These are phyloP conservation scores for Starmera caribaea DNA, from an alignment of 805 yeast genomes.

Conservation along the genomic window DNA sequence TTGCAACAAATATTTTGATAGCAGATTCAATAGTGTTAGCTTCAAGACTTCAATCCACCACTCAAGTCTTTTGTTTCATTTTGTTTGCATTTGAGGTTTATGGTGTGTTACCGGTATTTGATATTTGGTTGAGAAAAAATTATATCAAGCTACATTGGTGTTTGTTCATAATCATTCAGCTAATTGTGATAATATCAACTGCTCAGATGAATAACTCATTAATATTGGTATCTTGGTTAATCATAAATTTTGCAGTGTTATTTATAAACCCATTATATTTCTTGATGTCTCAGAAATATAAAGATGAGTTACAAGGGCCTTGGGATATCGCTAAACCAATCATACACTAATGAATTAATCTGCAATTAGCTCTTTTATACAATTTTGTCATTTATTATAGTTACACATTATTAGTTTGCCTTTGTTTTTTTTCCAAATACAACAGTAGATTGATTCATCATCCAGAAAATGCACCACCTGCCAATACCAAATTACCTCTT, in stretches of 20 bases:
- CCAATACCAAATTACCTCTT: conserved; percentile 79
- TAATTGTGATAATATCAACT: conserved; percentile 23
- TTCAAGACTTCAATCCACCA: conserved; percentile 67
- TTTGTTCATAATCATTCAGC: conserved; percentile 3
- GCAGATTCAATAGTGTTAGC: conserved; percentile 86
- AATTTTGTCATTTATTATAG: not conserved
- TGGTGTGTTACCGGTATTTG: conserved; percentile 65
- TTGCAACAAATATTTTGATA: conserved; percentile 75
- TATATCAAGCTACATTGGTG: conserved; percentile 12
- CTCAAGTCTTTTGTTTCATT: conserved; percentile 77
- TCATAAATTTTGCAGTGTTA: conserved; percentile 36
- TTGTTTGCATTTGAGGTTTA: conserved; percentile 62
- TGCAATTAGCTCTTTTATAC: not conserved
- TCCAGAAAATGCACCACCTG: conserved; percentile 73
- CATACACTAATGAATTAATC: conserved; percentile 21
- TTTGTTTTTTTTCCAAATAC: not conserved
- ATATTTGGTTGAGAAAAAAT: conserved; percentile 42
- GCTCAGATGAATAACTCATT: conserved; percentile 29
- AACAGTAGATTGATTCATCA: not conserved
- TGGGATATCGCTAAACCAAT: conserved; percentile 86
- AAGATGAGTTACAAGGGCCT: conserved; percentile 83
- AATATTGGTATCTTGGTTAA: conserved; percentile 39
- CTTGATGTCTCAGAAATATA: conserved; percentile 62
- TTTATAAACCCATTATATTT: conserved; percentile 64
- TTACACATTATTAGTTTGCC: not conserved